phyloP scores from a whole-genome alignment of 148 eudicot genomes.

The Silene uniflora region DNA sequence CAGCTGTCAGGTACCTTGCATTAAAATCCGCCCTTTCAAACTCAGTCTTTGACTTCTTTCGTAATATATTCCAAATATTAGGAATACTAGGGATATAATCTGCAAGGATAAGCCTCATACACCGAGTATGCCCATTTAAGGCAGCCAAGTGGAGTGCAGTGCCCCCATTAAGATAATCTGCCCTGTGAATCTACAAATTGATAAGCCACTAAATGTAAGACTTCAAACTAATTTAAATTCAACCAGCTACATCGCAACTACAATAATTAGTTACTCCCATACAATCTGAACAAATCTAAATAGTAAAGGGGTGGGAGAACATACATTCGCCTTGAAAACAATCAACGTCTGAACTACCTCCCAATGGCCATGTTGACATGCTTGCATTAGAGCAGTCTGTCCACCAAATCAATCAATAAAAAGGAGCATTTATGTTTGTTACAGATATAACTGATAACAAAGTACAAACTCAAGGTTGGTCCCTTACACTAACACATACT shows the following conservation, averaged over 20 bases:
- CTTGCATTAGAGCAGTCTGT: slow-evolving; percentile 99
- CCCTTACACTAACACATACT: background rate
- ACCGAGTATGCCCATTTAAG: slow-evolving; percentile 80
- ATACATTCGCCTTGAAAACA: slow-evolving; percentile 83
- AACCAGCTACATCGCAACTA: background rate
- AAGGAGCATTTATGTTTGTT: background rate
- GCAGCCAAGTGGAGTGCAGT: slow-evolving; percentile 98
- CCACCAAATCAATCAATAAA: slow-evolving; percentile 3
- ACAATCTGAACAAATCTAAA: background rate
- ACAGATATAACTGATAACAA: background rate
- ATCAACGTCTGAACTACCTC: slow-evolving; percentile 87
- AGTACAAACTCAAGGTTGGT: slow-evolving; percentile 2
- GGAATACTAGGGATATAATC: slow-evolving; percentile 87
- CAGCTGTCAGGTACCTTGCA: slow-evolving; percentile 40
- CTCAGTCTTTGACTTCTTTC: slow-evolving; percentile 41
- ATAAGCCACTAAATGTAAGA: slow-evolving; percentile 3
- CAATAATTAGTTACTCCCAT: too few relatives aligned
- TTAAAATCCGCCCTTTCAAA: slow-evolving; percentile 47
- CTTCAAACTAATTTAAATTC: background rate
- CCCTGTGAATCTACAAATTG: slow-evolving; percentile 66
- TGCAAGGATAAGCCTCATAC: slow-evolving; percentile 79
- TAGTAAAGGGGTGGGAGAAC: slow-evolving; percentile 21
- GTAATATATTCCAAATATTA: slow-evolving; percentile 45
- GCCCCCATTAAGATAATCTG: slow-evolving; percentile 89
- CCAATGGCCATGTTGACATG: slow-evolving; percentile 97